Conservation (phyloP, 768 basidiomycete genomes). For the Kwoniella mangroviensis region DNA sequence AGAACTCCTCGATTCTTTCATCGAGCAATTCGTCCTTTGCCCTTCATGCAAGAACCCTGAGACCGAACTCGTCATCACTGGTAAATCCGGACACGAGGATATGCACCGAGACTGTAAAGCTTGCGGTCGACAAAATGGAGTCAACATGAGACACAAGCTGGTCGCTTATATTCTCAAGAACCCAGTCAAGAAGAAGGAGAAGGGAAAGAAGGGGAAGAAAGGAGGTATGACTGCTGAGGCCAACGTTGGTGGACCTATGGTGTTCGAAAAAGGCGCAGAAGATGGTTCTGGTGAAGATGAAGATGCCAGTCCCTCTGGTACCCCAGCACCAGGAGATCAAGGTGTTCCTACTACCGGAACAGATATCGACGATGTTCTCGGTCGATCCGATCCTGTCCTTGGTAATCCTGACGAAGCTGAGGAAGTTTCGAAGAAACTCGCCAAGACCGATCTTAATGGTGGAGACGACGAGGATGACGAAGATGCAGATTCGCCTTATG, state of each 20-base stretch:
- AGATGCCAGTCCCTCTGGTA: conserved; percentile 33
- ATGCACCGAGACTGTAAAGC: conserved; percentile 98
- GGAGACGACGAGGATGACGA: conserved; percentile 79
- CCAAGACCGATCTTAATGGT: conserved; percentile 69
- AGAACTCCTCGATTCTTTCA: conserved; percentile 94
- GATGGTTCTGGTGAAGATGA: conserved; percentile 53
- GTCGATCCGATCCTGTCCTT: conserved; percentile 62
- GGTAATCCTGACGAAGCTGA: conserved; percentile 63
- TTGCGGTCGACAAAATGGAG: conserved; percentile 85
- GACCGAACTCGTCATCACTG: conserved; percentile 87
- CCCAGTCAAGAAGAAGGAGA: conserved; percentile 82
- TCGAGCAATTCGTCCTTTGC: conserved; percentile 98
- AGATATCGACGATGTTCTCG: conserved; percentile 77
- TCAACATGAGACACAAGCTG: conserved; percentile 97
- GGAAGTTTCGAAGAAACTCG: conserved; percentile 71
- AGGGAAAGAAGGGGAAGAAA: conserved; percentile 59
- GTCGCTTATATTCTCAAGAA: conserved; percentile 97
- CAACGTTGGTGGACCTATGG: conserved; percentile 57
- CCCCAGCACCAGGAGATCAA: conserved; percentile 14
- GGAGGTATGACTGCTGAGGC: conserved; percentile 57
- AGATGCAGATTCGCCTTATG: conserved; percentile 82
- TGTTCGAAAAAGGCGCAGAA: conserved; percentile 59
- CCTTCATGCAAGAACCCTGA: conserved; percentile 98
- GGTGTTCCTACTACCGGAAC: conserved; percentile 49
- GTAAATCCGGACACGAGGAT: conserved; percentile 70